phyloP scores from a whole-genome alignment of 2,329 filamentous ascomycete genomes.

The Beauveria sp. region DNA sequence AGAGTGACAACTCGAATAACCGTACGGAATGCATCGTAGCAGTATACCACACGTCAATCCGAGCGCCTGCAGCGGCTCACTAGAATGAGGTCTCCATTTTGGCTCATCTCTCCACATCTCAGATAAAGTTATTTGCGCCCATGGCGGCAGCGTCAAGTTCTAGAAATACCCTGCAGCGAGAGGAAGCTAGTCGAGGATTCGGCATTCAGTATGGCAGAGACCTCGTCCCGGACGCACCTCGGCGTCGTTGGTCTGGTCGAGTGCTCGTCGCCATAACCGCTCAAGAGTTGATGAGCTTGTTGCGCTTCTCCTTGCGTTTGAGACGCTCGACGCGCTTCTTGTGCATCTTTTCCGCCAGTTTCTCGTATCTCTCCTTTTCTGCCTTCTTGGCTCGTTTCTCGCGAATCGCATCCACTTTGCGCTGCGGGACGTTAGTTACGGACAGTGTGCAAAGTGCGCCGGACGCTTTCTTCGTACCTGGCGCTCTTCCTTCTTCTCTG shows the following conservation, averaged over 20 bases:
- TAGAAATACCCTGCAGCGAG: background rate
- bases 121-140: background rate
- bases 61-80: background rate
- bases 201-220: background rate
- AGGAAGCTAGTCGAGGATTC: background rate
- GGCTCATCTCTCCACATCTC: background rate
- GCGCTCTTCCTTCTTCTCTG: conserved; percentile 85
- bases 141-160: background rate
- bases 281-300: conserved; percentile 69
- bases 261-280: background rate
- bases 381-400: conserved; percentile 83
- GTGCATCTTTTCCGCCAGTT: conserved; percentile 97
- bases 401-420: conserved; percentile 69
- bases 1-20: background rate
- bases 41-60: background rate
- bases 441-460: background rate
- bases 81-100: background rate
- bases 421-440: conserved; percentile 38
- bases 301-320: conserved; percentile 94
- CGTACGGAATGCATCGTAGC: conserved; percentile 1
- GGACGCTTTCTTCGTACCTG: conserved; percentile 49
- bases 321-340: conserved; percentile 86
- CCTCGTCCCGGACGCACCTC: background rate
- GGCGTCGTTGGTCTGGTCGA: background rate
- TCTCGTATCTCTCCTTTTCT: conserved; percentile 85